Evolutionary conservation across 2,329 filamentous ascomycete genomes (phyloP).

Genomic region (Mariannaea sp.): DNA sequence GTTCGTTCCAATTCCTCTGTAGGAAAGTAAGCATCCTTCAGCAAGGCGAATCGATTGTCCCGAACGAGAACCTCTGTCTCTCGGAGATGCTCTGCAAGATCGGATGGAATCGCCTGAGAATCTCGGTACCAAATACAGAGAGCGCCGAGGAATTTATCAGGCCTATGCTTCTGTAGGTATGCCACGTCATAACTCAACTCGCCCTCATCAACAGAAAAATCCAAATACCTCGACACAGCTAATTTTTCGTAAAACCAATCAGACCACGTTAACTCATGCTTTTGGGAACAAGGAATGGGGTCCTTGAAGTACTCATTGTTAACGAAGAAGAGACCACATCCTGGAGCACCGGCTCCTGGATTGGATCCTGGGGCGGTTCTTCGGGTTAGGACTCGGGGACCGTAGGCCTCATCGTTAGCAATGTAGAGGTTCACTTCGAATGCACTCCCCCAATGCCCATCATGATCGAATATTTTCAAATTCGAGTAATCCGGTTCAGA

Average conservation of each 20-base stretch:
- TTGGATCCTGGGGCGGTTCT: neutral
- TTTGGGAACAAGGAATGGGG: slow-evolving; percentile 12
- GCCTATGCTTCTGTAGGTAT: slow-evolving; percentile 18
- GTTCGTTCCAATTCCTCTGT: neutral
- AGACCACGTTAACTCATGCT: slow-evolving; percentile 13
- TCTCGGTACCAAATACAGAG: slow-evolving; percentile 5
- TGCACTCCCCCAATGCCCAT: too few species aligned
- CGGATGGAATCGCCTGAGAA: neutral
- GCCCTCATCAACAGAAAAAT: neutral
- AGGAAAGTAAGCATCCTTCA: neutral
- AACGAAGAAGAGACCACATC: slow-evolving; percentile 5
- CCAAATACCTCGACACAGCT: slow-evolving; percentile 11
- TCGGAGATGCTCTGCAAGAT: neutral
- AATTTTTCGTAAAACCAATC: slow-evolving; percentile 22
- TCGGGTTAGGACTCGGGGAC: slow-evolving; percentile 15
- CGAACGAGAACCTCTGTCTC: neutral
- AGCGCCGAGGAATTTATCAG: slow-evolving; percentile 7
- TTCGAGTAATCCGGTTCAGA: neutral
- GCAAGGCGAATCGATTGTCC: neutral
- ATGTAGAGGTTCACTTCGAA: too few species aligned
- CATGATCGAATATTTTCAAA: neutral
- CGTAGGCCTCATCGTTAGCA: slow-evolving; percentile 16
- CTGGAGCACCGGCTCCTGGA: neutral
- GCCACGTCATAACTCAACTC: slow-evolving; percentile 11
- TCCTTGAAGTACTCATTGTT: slow-evolving; percentile 17